Evolutionary conservation across 2,329 filamentous ascomycete species (phyloP).

Genomic region (Cordyceps pruinosa): DNA sequence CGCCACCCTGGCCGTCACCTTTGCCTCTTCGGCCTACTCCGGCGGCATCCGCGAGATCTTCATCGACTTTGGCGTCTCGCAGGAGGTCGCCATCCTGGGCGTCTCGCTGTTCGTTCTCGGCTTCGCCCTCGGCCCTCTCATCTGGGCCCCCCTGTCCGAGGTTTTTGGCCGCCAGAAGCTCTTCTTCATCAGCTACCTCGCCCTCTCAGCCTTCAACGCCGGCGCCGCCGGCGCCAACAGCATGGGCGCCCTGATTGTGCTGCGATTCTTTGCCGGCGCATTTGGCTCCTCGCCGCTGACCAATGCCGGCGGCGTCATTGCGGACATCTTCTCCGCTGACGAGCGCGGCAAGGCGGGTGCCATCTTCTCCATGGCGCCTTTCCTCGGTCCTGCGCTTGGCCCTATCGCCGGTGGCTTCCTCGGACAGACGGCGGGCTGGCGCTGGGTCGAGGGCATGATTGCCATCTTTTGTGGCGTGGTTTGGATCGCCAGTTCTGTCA

Average conservation of each 20-base stretch:
- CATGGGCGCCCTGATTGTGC: constrained; percentile 54
- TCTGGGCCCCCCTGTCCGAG: constrained; percentile 62
- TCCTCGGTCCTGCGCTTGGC: constrained; percentile 53
- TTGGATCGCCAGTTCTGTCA: constrained; percentile 45
- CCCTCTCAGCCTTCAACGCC: constrained; percentile 55
- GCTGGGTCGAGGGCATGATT: constrained; percentile 58
- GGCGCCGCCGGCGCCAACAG: constrained; percentile 50
- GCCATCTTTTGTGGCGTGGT: constrained; percentile 53
- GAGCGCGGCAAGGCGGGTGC: constrained; percentile 52
- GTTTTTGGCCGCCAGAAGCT: constrained; percentile 54
- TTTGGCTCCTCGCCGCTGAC: constrained; percentile 58
- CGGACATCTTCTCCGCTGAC: constrained; percentile 52
- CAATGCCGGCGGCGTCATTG: constrained; percentile 56
- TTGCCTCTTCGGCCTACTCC: constrained; percentile 62
- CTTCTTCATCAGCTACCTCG: constrained; percentile 51
- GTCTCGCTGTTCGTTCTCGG: constrained; percentile 59
- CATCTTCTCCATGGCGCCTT: constrained; percentile 56
- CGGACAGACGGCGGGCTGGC: constrained; percentile 52
- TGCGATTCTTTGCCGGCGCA: constrained; percentile 61
- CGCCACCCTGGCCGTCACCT: constrained; percentile 61
- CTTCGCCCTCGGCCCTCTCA: constrained; percentile 53
- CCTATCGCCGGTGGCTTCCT: constrained; percentile 59
- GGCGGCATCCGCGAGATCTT: constrained; percentile 50
- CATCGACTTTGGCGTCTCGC: constrained; percentile 43
- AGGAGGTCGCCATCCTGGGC: constrained; percentile 51